Evolutionary conservation across 768 basidiomycete genomes (phyloP), one percentile per base, ranked within the genome.

Genomic region (Lactifluus echinatus): DNA sequence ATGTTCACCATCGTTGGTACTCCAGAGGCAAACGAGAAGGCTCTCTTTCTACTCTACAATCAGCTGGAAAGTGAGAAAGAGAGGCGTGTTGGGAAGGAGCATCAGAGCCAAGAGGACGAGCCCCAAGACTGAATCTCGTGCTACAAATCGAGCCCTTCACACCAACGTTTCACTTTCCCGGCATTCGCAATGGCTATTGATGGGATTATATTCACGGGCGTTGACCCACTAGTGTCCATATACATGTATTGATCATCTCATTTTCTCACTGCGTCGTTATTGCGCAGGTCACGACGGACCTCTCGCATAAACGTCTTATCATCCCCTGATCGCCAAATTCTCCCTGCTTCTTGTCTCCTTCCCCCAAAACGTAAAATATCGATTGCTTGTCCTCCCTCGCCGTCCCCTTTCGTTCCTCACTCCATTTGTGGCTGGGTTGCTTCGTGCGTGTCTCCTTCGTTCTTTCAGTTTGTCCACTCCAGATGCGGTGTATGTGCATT

Each of bases 1-100:
- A 97, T 99, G 95, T 99, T 99, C 76, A 93, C 96, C 60, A 98
- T 99, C 70, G 80, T 96, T 46, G 96, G 96, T 54, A 93, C 93
- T 12, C 89, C 92, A 47, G 91, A 93, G 72, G 88, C 91, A 64
- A 97, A 96, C 72, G 95, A 99, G 75, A 95, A 97, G 74, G 96
- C 96, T 2, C 75, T 99, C 57, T 98, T 95, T 79, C 75, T 99
- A 59, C 79, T 99, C 60, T 99, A 98, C 75, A 93, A 95, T 67
- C 95, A 96, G 69, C 76, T 95, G 61, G 94, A 96, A 75, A 93
- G 85, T 69, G 92, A 94, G 81, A 95, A 95, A 75, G 91, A 94
- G 75, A 81, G 93, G 72, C 80, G 93, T 66, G 89, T 93, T 56
- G 89, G 89, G 54, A 78, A 86, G 63, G 90, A 92, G 70, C 80